Conservation (phyloP, 2,329 filamentous ascomycete species). For the Coniella vitis region DNA sequence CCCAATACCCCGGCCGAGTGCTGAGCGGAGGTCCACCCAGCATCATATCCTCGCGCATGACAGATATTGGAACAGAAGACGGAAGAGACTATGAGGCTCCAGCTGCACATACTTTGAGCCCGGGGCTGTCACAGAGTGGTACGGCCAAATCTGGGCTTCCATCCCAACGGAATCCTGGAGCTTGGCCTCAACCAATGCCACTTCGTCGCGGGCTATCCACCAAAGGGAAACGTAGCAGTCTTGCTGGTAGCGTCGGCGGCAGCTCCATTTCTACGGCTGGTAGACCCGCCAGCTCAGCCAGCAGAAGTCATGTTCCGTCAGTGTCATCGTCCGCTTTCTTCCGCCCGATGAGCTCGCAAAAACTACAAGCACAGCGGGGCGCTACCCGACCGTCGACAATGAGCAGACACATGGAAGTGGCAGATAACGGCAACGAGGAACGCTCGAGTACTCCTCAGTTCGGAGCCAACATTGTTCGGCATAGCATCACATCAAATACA, state of each 20-base stretch:
- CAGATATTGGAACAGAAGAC: slow-evolving; percentile 54
- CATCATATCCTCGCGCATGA: slow-evolving; percentile 67
- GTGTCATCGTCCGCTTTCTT: slow-evolving; percentile 89
- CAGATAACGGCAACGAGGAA: slow-evolving; percentile 6
- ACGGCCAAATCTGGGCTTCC: slow-evolving; percentile 48
- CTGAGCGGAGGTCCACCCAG: slow-evolving; percentile 43
- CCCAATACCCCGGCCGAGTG: slow-evolving; percentile 34
- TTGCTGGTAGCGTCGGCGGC: slow-evolving; percentile 30
- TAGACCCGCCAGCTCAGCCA: slow-evolving; percentile 60
- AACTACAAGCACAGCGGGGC: slow-evolving; percentile 82
- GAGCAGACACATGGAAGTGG: slow-evolving; percentile 27
- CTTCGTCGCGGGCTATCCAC: slow-evolving; percentile 46
- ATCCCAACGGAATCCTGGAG: slow-evolving; percentile 30
- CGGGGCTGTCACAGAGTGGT: slow-evolving; percentile 40
- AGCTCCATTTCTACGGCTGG: slow-evolving; percentile 34
- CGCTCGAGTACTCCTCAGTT: neutral
- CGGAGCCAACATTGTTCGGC: slow-evolving; percentile 22
- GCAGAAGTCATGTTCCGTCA: slow-evolving; percentile 82
- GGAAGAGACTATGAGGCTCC: slow-evolving; percentile 36
- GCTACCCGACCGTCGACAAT: slow-evolving; percentile 39
- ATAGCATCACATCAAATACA: slow-evolving; percentile 26
- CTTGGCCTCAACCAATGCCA: slow-evolving; percentile 48
- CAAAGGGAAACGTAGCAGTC: slow-evolving; percentile 38
- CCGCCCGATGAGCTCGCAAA: slow-evolving; percentile 92
- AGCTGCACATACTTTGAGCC: slow-evolving; percentile 20